Base-by-base conservation (phyloP, 352 stramenopile species). In the Pseudoperonospora humuli region DNA sequence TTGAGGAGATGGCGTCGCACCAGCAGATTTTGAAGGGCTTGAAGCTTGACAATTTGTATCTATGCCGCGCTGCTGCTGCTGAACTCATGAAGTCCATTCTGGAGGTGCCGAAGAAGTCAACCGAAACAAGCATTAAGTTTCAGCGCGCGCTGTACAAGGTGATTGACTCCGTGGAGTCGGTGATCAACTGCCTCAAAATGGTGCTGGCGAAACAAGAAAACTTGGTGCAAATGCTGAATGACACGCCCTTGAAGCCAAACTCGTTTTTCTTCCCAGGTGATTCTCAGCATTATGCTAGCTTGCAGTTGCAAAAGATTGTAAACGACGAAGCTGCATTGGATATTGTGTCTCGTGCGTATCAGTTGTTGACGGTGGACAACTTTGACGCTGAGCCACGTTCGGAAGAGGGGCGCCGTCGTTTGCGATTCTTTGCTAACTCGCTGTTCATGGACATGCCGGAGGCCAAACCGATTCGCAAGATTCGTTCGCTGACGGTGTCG, bases 381-480 rank as follows among this genome's bases (percentile, higher is more conserved):
- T 88, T 91, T 39, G 79, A 91, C 27, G 79, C 79, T 6, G 79
- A 91, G 50, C 79, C 79, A 14, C 75, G 79, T 5, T 91, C 79
- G 0, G 79, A 88, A 2, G 79, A 91, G 69, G 79, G 79, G 28
- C 75, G 77, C 14, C 79, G 79, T 36, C 79, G 79, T 29, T 45
- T 91, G 29, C 75, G 79, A 2, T 91, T 91, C 55, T 91, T 91
- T 28, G 74, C 79, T 9, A 91, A 91, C 52, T 91, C 79, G n/a
- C 36, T 91, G 13, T 91, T 91, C 37, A 91, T 91, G 79, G 75
- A 91, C 21, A 91, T 91, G 79, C 79, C 79, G 7, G 75, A 87
- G 20, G 79, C 79, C 0, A 88, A 87, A 43, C 63, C 79, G n/a
- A 74, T 91, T 51, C 72, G 79, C 15, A 86, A 88, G 57, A 91